phyloP scores from a whole-genome alignment of 1,284 basidiomycete species.

The Irpex lacteus region DNA sequence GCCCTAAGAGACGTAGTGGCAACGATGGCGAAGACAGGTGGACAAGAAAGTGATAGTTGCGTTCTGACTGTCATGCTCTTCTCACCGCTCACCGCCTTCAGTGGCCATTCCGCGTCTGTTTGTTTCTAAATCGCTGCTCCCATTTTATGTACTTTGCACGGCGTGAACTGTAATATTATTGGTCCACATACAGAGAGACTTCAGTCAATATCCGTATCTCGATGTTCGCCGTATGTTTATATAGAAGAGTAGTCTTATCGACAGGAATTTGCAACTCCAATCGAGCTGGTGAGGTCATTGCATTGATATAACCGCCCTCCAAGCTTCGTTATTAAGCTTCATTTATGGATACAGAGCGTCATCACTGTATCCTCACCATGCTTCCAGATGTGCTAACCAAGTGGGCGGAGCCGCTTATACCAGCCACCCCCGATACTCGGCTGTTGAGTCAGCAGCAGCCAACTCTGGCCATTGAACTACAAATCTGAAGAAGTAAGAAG shows the following conservation, averaged over 20 bases:
- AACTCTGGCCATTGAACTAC: conserved; percentile 84
- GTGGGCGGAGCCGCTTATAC: conserved; percentile 37
- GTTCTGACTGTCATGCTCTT: not conserved
- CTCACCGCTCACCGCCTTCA: not conserved
- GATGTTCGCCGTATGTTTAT: not conserved
- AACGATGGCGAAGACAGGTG: conserved; percentile 74
- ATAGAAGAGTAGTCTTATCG: not conserved
- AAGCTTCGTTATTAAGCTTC: too few relatives aligned
- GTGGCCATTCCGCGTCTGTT: not conserved
- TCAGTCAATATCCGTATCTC: not conserved
- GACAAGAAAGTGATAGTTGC: conserved; percentile 33
- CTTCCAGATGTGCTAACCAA: not conserved
- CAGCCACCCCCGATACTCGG: conserved; percentile 61
- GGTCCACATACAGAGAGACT: not conserved
- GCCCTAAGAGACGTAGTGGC: conserved; percentile 58
- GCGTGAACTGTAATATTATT: not conserved
- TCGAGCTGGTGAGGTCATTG: not conserved
- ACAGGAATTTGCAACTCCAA: not conserved
- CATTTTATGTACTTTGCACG: not conserved
- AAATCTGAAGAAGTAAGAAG: conserved; percentile 48
- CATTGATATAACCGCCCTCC: too few relatives aligned
- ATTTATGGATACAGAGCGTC: not conserved
- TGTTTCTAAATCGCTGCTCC: not conserved
- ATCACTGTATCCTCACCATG: not conserved
- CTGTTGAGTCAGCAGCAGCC: conserved; percentile 37